A percentile compares a stretch with the other conserved stretches of the same genome.
Conservation (phyloP, 106 monocot genomes). For the Cymbidium sinense region DNA sequence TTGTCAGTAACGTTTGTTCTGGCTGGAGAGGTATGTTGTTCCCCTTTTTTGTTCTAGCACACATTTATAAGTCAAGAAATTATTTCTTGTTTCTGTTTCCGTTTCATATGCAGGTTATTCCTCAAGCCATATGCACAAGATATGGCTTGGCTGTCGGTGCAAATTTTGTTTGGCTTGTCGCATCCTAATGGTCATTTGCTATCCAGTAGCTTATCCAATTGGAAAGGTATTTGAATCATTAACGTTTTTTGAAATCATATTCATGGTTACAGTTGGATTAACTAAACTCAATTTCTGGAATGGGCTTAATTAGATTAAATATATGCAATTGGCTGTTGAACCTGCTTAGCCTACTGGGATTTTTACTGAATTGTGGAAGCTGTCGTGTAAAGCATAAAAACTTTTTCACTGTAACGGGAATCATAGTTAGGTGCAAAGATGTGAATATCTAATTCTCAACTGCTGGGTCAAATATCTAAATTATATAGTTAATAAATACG, state of each 20-base stretch:
- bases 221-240: conserved; percentile 36
- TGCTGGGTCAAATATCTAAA: too few species aligned
- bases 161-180: conserved; percentile 97
- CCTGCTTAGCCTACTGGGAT: neutral
- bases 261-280: neutral
- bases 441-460: too few species aligned
- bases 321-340: neutral
- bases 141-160: conserved; percentile 95
- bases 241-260: neutral
- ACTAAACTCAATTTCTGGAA: neutral
- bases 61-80: neutral
- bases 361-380: too few species aligned
- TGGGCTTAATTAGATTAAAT: neutral
- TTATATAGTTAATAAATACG: neutral
- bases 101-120: conserved; percentile 69
- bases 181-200: conserved; percentile 90
- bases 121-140: conserved; percentile 97
- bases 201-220: conserved; percentile 90
- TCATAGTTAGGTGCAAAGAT: too few species aligned
- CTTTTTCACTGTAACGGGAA: too few species aligned
- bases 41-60: neutral
- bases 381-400: too few species aligned
- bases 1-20: conserved; percentile 98
- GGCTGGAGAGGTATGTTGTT: conserved; percentile 80
- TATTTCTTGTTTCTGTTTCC: conserved; percentile 2